These are phyloP conservation scores for Epicoccum sorghinum DNA, from an alignment of 2,329 filamentous ascomycete genomes.

Conservation along the genomic window DNA sequence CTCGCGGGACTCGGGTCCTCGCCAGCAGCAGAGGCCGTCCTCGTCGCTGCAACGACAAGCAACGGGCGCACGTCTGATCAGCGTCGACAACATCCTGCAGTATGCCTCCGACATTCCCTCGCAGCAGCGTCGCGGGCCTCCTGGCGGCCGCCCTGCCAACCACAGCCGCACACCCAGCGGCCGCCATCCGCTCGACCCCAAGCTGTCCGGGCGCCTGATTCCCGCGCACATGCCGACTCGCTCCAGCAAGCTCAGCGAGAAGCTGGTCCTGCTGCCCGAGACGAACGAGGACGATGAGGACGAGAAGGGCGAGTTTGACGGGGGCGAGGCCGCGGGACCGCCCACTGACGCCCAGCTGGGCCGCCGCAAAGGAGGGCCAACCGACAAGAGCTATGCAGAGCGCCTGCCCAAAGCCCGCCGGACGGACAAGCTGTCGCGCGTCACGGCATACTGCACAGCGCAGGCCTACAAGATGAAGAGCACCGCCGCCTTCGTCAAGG, in stretches of 20 bases:
- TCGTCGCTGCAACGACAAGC: constrained; percentile 42
- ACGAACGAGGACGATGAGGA: constrained; percentile 63
- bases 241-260: constrained; percentile 94
- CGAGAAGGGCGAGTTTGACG: constrained; percentile 62
- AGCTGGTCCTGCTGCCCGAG: constrained; percentile 92
- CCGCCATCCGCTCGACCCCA: constrained; percentile 59
- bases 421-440: constrained; percentile 82
- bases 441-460: constrained; percentile 96
- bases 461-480: constrained; percentile 89
- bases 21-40: constrained; percentile 31
- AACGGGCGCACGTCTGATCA: constrained; percentile 70
- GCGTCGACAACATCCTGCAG: constrained; percentile 92
- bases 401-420: constrained; percentile 85
- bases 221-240: constrained; percentile 75
- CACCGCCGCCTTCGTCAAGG: constrained; percentile 86
- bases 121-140: constrained; percentile 81
- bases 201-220: constrained; percentile 62
- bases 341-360: constrained; percentile 69
- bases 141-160: constrained; percentile 57
- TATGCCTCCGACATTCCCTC: constrained; percentile 95
- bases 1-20: constrained; percentile 55
- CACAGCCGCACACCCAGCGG: constrained; percentile 57
- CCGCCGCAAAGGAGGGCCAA: constrained; percentile 67
- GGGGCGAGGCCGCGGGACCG: constrained; percentile 62
- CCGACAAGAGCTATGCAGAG: constrained; percentile 91